These are phyloP conservation scores for Fusarium sp. DNA, from an alignment of 2,329 filamentous ascomycete genomes.

Conservation along the genomic window DNA sequence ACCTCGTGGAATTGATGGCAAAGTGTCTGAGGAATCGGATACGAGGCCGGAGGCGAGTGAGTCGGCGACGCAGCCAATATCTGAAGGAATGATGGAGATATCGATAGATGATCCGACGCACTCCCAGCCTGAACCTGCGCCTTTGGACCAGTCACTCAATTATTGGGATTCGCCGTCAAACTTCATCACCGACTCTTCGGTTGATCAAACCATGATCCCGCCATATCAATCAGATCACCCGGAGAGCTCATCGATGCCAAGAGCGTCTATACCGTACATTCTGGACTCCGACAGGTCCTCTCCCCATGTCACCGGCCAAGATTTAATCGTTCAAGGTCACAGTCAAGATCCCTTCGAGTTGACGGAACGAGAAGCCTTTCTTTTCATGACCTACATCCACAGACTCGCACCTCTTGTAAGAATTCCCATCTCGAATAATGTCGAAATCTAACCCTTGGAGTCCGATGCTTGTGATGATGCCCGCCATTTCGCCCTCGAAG, in stretches of 20 bases:
- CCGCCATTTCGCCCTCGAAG: conserved; percentile 8
- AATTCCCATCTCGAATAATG: fast-evolving
- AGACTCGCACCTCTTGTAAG: neutral
- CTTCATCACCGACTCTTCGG: neutral
- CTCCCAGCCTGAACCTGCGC: fast-evolving
- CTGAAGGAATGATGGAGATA: neutral
- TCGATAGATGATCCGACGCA: neutral
- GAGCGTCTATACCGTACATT: neutral
- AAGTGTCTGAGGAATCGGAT: neutral
- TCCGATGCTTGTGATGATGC: conserved; percentile 1
- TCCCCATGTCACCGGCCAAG: fast-evolving
- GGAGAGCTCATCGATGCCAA: neutral
- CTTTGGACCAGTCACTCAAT: fast-evolving
- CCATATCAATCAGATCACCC: neutral
- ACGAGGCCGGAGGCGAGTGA: neutral
- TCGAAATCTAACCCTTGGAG: neutral
- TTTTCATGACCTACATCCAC: conserved; percentile 15
- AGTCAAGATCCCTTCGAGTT: neutral
- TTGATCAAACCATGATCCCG: neutral
- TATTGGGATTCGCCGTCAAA: neutral
- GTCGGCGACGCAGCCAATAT: neutral
- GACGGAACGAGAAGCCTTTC: neutral
- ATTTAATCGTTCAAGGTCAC: fast-evolving
- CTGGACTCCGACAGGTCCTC: fast-evolving
- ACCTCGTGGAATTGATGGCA: neutral